Percentiles rank a stretch among this genome's conserved stretches.
These are phyloP conservation scores for Penicillium paxilli DNA, from an alignment of 495 filamentous ascomycete genomes.

Conservation along the genomic window DNA sequence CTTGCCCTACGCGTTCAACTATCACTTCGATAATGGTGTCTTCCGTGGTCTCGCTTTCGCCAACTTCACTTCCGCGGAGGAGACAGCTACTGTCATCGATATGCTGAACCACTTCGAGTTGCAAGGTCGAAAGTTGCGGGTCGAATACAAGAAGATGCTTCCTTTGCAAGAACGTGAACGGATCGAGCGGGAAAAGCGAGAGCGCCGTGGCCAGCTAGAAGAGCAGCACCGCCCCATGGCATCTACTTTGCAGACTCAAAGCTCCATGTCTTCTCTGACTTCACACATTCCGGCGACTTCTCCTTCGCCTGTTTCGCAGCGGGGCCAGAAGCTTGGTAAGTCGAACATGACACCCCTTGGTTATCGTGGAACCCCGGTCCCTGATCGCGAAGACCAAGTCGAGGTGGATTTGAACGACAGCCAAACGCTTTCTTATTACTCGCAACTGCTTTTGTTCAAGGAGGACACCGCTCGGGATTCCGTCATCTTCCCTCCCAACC, in stretches of 20 bases:
- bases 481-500: conserved; percentile 75
- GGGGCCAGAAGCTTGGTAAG: conserved; percentile 64
- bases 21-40: conserved; percentile 98
- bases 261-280: conserved; percentile 79
- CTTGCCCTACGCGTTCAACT: conserved; percentile 97
- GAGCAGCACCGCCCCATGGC: conserved; percentile 86
- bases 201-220: conserved; percentile 92
- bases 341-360: conserved; percentile 13
- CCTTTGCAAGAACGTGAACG: conserved; percentile 90
- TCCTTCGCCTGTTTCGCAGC: conserved; percentile 67
- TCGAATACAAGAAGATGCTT: conserved; percentile 99
- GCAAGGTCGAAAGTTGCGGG: conserved; percentile 87
- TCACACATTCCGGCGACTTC: conserved; percentile 70
- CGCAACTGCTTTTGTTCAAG: conserved; percentile 84
- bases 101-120: conserved; percentile 92
- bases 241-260: conserved; percentile 69
- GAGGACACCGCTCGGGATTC: conserved; percentile 74
- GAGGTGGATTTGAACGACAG: conserved; percentile 93
- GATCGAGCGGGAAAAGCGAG: conserved; percentile 95
- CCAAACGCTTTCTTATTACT: conserved; percentile 81
- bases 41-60: conserved; percentile 96
- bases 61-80: conserved; percentile 94
- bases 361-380: conserved; percentile 4
- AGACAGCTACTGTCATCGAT: conserved; percentile 88
- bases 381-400: conserved; percentile 19